These are phyloP conservation scores for Trichophyton verrucosum DNA, from an alignment of 2,329 filamentous ascomycete species.

Conservation along the genomic window DNA sequence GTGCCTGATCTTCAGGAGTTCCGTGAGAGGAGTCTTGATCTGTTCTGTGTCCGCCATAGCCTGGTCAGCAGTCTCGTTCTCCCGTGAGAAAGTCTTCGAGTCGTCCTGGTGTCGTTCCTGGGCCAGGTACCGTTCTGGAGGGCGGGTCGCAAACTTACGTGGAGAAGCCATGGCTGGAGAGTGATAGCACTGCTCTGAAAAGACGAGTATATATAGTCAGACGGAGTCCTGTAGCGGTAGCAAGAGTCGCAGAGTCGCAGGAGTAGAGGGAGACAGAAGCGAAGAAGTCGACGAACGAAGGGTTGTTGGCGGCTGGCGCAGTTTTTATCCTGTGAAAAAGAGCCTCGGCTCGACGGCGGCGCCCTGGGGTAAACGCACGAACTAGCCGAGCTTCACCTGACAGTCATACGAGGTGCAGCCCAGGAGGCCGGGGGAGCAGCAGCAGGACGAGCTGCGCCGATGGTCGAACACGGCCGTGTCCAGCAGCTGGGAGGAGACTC, in stretches of 20 bases:
- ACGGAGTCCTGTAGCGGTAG: not conserved
- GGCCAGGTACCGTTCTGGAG: constrained; percentile 8
- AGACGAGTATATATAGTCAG: not conserved
- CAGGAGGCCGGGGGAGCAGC: no score
- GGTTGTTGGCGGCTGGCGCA: not conserved
- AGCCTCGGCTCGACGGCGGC: not conserved
- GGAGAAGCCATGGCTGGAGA: constrained; percentile 56
- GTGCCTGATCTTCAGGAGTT: constrained; percentile 97
- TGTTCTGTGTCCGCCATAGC: constrained; percentile 47
- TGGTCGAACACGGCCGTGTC: no score
- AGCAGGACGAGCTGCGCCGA: no score
- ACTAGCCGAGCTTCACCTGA: not conserved
- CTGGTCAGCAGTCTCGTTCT: not conserved
- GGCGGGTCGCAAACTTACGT: constrained; percentile 45
- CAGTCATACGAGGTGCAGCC: no score
- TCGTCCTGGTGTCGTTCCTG: constrained; percentile 3
- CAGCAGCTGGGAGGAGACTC: no score
- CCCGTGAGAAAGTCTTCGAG: constrained; percentile 14
- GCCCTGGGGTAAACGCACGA: not conserved
- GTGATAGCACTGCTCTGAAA: not conserved
- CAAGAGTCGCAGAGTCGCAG: not conserved
- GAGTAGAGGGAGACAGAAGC: not conserved
- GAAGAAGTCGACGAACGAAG: not conserved
- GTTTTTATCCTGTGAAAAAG: not conserved
- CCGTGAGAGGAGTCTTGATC: constrained; percentile 82